Conservation (phyloP, 352 stramenopile genomes). For the Globisporangium splendens region DNA sequence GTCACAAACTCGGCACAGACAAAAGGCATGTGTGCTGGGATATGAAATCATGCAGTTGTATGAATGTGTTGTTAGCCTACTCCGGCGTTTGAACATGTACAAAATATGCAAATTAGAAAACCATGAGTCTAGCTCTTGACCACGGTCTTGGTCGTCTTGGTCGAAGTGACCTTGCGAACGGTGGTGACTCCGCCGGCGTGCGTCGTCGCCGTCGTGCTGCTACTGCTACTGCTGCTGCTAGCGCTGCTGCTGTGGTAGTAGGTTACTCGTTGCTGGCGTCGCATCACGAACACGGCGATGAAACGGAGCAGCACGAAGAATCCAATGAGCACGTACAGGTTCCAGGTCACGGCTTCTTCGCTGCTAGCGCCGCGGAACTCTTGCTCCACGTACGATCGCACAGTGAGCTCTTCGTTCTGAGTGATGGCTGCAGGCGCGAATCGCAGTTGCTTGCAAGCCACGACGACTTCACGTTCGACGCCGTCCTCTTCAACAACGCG, state of each 20-base stretch:
- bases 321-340: constrained; percentile 8
- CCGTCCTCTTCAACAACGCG: neutral
- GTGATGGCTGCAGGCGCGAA: constrained; percentile 3
- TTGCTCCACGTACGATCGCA: constrained; percentile 12
- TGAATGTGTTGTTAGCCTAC: too few relatives aligned
- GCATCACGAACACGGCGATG: constrained; percentile 12
- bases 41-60: too few relatives aligned
- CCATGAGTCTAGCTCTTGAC: constrained; percentile 3
- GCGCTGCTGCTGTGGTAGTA: constrained; percentile 6
- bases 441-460: constrained; percentile 12
- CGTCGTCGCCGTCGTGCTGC: constrained; percentile 5
- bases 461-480: neutral
- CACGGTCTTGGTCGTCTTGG: constrained; percentile 7
- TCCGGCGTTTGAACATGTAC: neutral
- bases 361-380: constrained; percentile 4
- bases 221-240: constrained; percentile 4
- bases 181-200: constrained; percentile 4
- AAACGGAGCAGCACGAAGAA: constrained; percentile 13
- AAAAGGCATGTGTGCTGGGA: too few relatives aligned
- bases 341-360: constrained; percentile 5
- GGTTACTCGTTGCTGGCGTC: constrained; percentile 3
- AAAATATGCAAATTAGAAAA: neutral
- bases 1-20: too few relatives aligned
- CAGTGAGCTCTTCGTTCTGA: constrained; percentile 6
- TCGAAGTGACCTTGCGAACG: constrained; percentile 4